These are phyloP conservation scores for Ophiocordyceps australis DNA, from an alignment of 2,329 filamentous ascomycete species.

Conservation along the genomic window DNA sequence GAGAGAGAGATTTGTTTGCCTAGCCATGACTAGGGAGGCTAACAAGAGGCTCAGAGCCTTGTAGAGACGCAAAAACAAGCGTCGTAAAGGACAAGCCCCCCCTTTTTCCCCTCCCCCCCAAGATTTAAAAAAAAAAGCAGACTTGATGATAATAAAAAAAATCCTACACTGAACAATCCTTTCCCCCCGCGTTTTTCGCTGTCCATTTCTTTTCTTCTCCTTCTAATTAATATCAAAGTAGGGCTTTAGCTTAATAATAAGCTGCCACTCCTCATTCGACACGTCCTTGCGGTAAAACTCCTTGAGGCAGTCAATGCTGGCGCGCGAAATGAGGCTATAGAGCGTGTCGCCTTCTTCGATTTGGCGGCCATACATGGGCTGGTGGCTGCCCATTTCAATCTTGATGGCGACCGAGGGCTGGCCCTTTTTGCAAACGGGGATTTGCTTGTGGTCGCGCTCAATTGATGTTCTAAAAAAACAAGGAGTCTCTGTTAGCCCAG, in stretches of 20 bases:
- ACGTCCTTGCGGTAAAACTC: slow-evolving; percentile 86
- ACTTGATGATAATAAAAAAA: no score
- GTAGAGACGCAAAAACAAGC: no score
- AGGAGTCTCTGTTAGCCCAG: slow-evolving; percentile 10
- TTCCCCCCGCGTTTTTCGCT: no score
- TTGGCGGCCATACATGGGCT: slow-evolving; percentile 88
- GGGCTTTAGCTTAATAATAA: slow-evolving; percentile 91
- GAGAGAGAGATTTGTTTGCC: no score
- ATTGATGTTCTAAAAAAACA: slow-evolving; percentile 56
- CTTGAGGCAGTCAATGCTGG: slow-evolving; percentile 88
- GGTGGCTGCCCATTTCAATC: slow-evolving; percentile 82
- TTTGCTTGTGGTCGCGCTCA: slow-evolving; percentile 93
- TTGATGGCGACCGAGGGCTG: slow-evolving; percentile 96
- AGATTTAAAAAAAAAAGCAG: no score
- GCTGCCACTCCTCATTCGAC: slow-evolving; percentile 78
- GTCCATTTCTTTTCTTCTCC: no score
- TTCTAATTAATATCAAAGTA: slow-evolving; percentile 69
- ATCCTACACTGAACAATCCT: no score
- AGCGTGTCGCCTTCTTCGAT: slow-evolving; percentile 80
- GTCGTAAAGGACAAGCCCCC: no score
- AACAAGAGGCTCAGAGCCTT: no score
- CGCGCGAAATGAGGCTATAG: slow-evolving; percentile 74
- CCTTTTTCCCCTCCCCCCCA: no score
- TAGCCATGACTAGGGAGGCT: no score
- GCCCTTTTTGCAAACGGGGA: slow-evolving; percentile 82